Evolutionary conservation across 208 protist species (phyloP), one percentile per base, ranked within the genome.

Genomic region (Acanthamoeba quina): DNA sequence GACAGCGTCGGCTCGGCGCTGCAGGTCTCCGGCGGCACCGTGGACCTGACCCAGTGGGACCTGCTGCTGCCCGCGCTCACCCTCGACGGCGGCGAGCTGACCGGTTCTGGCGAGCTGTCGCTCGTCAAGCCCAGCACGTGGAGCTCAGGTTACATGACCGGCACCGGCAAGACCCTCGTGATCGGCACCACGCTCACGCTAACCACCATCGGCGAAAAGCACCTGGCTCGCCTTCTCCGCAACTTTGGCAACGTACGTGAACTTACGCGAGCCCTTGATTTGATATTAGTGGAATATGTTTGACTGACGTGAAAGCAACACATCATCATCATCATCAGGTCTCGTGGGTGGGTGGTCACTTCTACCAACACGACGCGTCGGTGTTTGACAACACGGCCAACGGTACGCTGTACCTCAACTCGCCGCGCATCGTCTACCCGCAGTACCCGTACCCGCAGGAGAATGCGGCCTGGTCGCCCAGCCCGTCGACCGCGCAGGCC

Each of bases 41-140:
- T 92, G n/a, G 86, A 92, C 52, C 26, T 92, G 68, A 80, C 62
- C 62, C 19, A 29, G 86, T 92, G 86, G 86, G 41, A 70, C 68
- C 10, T 92, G 13, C 15, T 44, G 11, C 62, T 92, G 56, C 86
- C 86, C 15, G 0, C 41, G 21, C 37, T 76, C 7, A 17, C 76
- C 31, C 52, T 92, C 44, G 86, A 92, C 13, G 86, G 86, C 37
- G 86, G 86, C 3, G 52, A 60, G 47, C 56, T 92, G 49, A 92
- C 56, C 62, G 86, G 86, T 26, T 78, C 62, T 21, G 86, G 86
- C 49, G 15, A 26, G 21, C 86, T 92, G 41, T 52, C 60, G 7
- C 6, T 92, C 31, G 44, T 44, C 86, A 3, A 56, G 62, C 24
- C 24, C 68, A 76, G 64, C 86, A 76, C 56, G 15, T 92, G 86